Base-by-base conservation (phyloP, 306 rosid species). In the Sicyos edulis region DNA sequence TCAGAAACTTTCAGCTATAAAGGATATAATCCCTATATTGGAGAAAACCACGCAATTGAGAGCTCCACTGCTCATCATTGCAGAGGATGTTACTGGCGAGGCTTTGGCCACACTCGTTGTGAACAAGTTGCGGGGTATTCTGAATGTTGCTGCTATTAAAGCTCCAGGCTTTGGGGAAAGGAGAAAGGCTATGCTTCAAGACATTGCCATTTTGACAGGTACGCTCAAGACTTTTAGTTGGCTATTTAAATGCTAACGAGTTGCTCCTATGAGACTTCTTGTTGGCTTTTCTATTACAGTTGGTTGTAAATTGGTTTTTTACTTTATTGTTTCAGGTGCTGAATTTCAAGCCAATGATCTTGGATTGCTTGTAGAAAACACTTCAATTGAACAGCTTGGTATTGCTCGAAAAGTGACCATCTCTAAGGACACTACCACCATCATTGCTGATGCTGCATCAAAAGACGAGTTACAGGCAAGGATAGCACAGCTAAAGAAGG, bases 61-160 rank as follows among this genome's bases (percentile, higher is more conserved):
- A 89, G 77, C 95, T 52, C 99, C 99, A 21, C 72, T 95, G 74
- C 89, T 95, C 57, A 87, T 95, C 71, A 77, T 95, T 80, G 92
- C 96, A 4, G 99, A 95, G 75, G 99, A 95, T 86, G 75, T 95
- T 67, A 83, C 97, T 69, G 99, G 99, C 26, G 99, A 95, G 81
- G 99, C 99, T 40, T 78, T 95, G 96, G 99, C 99, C 1, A 95
- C 99, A 13, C 99, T 95, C 80, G 99, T 95, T 54, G 99, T 95
- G 71, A 95, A 95, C 78, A 95, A 95, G 79, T 74, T 95, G 80
- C 87, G 99, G 26, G 99, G 99, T 74, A 95, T 95, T 62, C 77
- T 95, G 40, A 95, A 95, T 73, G 99, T 95, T 61, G 99, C 99
- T 70, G 99, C 99, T 79, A 87, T 95, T n/a, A n/a, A n/a, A n/a